Percentiles rank a stretch among this genome's conserved stretches.
phyloP scores from a whole-genome alignment of 1,284 basidiomycete species.

The Meripilus lineatus region DNA sequence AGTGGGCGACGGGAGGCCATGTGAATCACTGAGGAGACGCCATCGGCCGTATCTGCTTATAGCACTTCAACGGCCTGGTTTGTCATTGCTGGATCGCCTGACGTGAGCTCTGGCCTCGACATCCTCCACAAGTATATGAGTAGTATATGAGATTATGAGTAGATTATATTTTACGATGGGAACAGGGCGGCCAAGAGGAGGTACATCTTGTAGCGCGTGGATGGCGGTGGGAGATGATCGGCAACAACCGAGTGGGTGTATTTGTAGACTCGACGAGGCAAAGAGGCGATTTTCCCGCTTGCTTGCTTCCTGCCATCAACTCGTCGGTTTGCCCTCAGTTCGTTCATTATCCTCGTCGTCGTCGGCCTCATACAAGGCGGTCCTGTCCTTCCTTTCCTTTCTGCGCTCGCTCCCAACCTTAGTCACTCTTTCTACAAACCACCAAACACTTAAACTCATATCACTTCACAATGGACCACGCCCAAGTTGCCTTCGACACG shows the following conservation, averaged over 20 bases:
- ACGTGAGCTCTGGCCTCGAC: too few relatives aligned
- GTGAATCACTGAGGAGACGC: too few relatives aligned
- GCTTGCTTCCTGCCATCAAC: slow-evolving; percentile 29
- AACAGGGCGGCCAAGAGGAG: too few relatives aligned
- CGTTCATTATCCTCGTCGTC: slow-evolving; percentile 16
- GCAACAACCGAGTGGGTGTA: slow-evolving; percentile 15
- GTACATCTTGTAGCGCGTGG: background rate
- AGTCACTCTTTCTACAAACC: slow-evolving; percentile 33
- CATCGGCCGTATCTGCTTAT: too few relatives aligned
- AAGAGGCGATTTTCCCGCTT: slow-evolving; percentile 17
- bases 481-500: slow-evolving; percentile 21
- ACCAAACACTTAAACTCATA: slow-evolving; percentile 18
- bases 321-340: slow-evolving; percentile 13
- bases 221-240: slow-evolving; percentile 9
- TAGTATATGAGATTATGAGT: too few relatives aligned
- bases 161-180: too few relatives aligned
- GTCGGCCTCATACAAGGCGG: slow-evolving; percentile 20
- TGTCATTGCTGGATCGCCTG: too few relatives aligned
- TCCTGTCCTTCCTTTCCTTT: slow-evolving; percentile 32
- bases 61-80: too few relatives aligned
- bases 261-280: slow-evolving; percentile 15
- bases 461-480: slow-evolving; percentile 30
- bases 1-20: too few relatives aligned
- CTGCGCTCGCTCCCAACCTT: slow-evolving; percentile 29
- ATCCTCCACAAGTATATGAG: too few relatives aligned